Percentiles rank a stretch among this genome's conserved stretches.
Conservation (phyloP, 768 basidiomycete genomes). For the Suillus clintonianus region DNA sequence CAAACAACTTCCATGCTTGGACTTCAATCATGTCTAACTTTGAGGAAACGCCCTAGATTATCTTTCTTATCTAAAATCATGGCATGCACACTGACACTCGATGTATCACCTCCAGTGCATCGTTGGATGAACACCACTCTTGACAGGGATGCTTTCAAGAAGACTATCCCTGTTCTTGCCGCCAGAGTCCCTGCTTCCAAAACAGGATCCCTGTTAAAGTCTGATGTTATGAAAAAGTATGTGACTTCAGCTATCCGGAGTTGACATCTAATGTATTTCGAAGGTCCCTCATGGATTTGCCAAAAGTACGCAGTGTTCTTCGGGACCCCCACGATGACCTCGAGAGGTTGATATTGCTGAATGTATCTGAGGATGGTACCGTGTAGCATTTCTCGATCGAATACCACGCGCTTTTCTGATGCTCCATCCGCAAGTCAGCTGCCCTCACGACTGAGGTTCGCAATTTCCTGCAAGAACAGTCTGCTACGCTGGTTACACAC, state of each 20-base stretch:
- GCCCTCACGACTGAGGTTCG: slow-evolving; percentile 59
- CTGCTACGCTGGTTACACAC: slow-evolving; percentile 58
- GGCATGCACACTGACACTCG: slow-evolving; percentile 40
- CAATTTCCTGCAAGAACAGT: slow-evolving; percentile 56
- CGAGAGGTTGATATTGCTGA: slow-evolving; percentile 69
- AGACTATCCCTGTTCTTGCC: slow-evolving; percentile 67
- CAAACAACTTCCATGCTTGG: slow-evolving; percentile 10
- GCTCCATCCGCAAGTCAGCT: slow-evolving; percentile 55
- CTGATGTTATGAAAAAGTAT: slow-evolving; percentile 61
- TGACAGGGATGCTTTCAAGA: slow-evolving; percentile 67
- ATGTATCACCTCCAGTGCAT: slow-evolving; percentile 48
- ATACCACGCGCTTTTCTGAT: slow-evolving; percentile 8
- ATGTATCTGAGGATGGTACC: slow-evolving; percentile 60
- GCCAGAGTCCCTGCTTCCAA: slow-evolving; percentile 60
- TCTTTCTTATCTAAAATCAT: slow-evolving; percentile 23
- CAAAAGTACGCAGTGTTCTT: slow-evolving; percentile 64
- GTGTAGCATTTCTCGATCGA: not conserved
- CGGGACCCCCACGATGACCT: slow-evolving; percentile 48
- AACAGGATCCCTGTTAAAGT: slow-evolving; percentile 57
- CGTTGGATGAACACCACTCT: slow-evolving; percentile 52
- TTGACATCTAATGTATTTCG: slow-evolving; percentile 15
- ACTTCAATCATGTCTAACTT: slow-evolving; percentile 5
- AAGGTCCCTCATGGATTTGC: slow-evolving; percentile 67
- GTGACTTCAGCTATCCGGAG: slow-evolving; percentile 17
- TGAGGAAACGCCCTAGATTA: not conserved